These are phyloP conservation scores for Periconia macrospinosa DNA, from an alignment of 2,329 filamentous ascomycete species.

Conservation along the genomic window DNA sequence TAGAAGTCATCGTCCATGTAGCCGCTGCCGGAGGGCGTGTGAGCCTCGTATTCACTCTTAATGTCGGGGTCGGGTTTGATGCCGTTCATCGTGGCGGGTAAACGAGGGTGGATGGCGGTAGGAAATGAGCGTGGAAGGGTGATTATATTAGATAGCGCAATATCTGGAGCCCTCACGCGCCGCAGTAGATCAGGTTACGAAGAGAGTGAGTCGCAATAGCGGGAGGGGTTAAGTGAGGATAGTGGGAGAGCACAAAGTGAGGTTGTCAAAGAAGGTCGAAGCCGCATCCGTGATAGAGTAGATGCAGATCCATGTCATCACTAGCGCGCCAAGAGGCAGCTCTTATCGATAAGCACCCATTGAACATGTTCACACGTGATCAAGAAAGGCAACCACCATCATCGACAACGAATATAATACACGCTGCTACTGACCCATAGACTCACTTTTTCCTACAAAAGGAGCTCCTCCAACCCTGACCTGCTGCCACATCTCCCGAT, in stretches of 20 bases:
- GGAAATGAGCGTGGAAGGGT: background rate
- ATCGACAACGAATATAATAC: background rate
- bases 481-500: too few relatives aligned
- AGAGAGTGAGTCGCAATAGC: background rate
- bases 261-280: constrained; percentile 12
- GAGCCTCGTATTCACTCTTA: constrained; percentile 39
- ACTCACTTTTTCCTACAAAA: background rate
- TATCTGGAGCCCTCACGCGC: too few relatives aligned
- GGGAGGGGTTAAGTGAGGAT: background rate
- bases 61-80: constrained; percentile 44
- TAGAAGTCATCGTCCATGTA: constrained; percentile 47
- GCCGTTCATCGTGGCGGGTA: constrained; percentile 37
- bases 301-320: background rate
- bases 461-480: too few relatives aligned
- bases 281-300: constrained; percentile 7
- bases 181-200: too few relatives aligned
- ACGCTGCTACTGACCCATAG: too few relatives aligned
- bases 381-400: background rate
- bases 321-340: constrained; percentile 17
- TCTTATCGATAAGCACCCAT: constrained; percentile 16
- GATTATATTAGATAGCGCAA: background rate
- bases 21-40: constrained; percentile 27
- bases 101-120: background rate
- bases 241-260: background rate
- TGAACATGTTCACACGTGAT: background rate